A percentile compares a stretch with the other conserved stretches of the same genome.
phyloP scores from a whole-genome alignment of 1,284 basidiomycete species.

The Ganoderma leucocontextum region DNA sequence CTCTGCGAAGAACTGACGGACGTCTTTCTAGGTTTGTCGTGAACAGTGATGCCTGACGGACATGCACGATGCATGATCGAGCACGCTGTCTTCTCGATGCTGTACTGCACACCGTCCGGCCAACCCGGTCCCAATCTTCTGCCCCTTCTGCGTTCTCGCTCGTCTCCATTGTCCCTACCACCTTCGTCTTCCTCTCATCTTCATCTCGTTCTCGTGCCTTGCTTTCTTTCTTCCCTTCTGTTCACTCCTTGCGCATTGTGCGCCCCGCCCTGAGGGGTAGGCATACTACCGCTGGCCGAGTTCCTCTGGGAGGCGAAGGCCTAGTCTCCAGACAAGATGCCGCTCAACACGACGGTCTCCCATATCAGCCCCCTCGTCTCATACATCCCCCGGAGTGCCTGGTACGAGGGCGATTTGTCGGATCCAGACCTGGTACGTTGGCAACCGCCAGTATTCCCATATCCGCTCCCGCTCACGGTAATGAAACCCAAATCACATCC shows the following conservation, averaged over 20 bases:
- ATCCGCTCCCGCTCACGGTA: background rate
- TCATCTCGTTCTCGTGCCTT: background rate
- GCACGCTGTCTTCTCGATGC: slow-evolving; percentile 22
- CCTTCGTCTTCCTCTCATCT: slow-evolving; percentile 4
- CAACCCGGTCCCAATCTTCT: background rate
- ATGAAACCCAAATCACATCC: background rate
- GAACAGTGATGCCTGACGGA: slow-evolving; percentile 14
- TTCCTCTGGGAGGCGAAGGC: slow-evolving; percentile 10
- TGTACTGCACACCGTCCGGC: slow-evolving; percentile 13
- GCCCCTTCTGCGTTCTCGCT: background rate
- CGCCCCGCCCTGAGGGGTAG: background rate
- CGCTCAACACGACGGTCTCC: slow-evolving; percentile 37
- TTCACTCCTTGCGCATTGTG: background rate
- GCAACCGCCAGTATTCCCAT: background rate
- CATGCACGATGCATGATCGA: slow-evolving; percentile 18
- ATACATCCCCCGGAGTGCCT: slow-evolving; percentile 35
- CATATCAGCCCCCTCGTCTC: slow-evolving; percentile 38
- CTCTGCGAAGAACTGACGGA: slow-evolving; percentile 3
- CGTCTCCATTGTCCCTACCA: background rate
- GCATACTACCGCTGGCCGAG: slow-evolving; percentile 16
- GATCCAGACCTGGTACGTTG: slow-evolving; percentile 33
- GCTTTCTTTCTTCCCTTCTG: background rate
- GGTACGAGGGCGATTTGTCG: slow-evolving; percentile 26
- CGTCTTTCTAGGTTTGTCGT: slow-evolving; percentile 24
- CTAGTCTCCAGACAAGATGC: slow-evolving; percentile 20